phyloP scores from a whole-genome alignment of 1,284 basidiomycete species.

The Ustilago bromivora region DNA sequence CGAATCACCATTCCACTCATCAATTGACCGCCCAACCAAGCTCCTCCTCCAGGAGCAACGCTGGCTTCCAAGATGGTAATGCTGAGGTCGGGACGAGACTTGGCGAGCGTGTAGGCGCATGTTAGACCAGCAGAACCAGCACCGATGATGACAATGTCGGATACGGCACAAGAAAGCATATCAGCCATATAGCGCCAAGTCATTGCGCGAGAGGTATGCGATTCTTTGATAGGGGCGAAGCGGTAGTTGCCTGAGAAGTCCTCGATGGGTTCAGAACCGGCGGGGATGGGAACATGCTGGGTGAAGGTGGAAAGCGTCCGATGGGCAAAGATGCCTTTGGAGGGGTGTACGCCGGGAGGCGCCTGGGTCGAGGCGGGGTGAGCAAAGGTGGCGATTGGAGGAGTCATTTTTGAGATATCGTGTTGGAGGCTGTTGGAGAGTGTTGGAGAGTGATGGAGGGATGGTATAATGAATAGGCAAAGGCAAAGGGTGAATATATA shows the following conservation, averaged over 20 bases:
- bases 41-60: constrained; percentile 78
- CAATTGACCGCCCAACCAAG: constrained; percentile 76
- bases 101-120: constrained; percentile 77
- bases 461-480: background rate
- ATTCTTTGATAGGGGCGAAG: constrained; percentile 67
- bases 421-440: background rate
- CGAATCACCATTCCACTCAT: constrained; percentile 88
- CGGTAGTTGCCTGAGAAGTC: constrained; percentile 64
- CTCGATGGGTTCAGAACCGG: constrained; percentile 62
- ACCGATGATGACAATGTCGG: constrained; percentile 83
- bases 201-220: constrained; percentile 65
- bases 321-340: constrained; percentile 23
- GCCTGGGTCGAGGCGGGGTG: constrained; percentile 12
- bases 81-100: constrained; percentile 81
- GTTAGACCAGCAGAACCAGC: constrained; percentile 83
- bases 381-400: constrained; percentile 56
- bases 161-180: constrained; percentile 73
- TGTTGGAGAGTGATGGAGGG: background rate
- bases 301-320: constrained; percentile 23
- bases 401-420: constrained; percentile 38
- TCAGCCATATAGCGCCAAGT: constrained; percentile 62
- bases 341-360: constrained; percentile 24
- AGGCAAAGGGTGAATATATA: background rate
- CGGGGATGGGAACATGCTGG: constrained; percentile 58
- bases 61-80: constrained; percentile 85